phyloP scores from a whole-genome alignment of 192 early-diverging fungal species.

The Paraglomus occultum region DNA sequence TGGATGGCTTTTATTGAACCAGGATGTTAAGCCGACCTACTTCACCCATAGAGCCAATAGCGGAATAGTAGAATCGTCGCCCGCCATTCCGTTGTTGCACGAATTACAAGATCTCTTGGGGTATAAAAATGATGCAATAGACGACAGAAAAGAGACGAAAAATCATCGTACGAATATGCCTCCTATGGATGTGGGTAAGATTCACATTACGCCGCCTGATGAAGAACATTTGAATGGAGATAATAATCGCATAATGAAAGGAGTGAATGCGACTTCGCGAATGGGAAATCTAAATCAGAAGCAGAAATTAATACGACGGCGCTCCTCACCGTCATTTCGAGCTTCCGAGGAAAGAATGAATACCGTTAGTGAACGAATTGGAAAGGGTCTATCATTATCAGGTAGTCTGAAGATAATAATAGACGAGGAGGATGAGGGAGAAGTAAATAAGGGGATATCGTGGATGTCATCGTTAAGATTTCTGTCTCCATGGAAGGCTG shows the following conservation, averaged over 20 bases:
- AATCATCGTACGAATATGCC: constrained; percentile 16
- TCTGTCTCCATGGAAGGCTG: background rate
- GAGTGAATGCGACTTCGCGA: background rate
- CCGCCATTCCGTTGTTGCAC: constrained; percentile 19
- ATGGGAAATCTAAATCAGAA: background rate
- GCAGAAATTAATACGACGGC: constrained; percentile 4
- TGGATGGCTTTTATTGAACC: constrained; percentile 4
- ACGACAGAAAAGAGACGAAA: constrained; percentile 6
- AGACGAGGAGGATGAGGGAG: background rate
- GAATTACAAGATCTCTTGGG: constrained; percentile 26
- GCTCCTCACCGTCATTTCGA: constrained; percentile 22
- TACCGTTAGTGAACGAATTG: background rate
- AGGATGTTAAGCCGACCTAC: background rate
- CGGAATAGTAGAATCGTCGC: background rate
- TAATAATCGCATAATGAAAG: background rate
- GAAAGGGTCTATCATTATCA: background rate
- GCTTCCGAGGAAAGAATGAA: constrained; percentile 1
- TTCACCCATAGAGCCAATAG: background rate
- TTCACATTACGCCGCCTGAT: constrained; percentile 11
- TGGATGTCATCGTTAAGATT: constrained; percentile 7
- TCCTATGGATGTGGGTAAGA: background rate
- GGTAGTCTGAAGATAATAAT: no score
- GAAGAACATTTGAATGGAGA: background rate
- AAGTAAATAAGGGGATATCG: background rate
- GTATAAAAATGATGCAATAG: no score